Base-by-base conservation (phyloP, 2,329 filamentous ascomycete species). In the Aulographum hederae region DNA sequence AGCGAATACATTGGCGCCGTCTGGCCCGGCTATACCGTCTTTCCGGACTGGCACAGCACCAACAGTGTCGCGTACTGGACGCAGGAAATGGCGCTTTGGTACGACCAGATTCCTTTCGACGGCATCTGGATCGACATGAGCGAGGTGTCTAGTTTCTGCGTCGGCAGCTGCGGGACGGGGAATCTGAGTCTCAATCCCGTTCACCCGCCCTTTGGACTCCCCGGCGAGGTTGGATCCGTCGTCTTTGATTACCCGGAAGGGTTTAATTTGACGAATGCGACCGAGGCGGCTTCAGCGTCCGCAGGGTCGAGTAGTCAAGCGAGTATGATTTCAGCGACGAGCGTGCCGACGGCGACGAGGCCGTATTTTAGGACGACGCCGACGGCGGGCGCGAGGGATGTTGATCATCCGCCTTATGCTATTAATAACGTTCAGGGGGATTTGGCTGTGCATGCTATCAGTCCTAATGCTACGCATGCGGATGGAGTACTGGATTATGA, bases 401-500 rank as follows among this genome's bases (percentile, higher is more conserved):
- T 86, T 34, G 70, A 82, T 43, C 63, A 73, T 41, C 80, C 80
- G 15, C 76, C 79, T 2, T 89, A 86, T 43, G 67, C 71, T 4
- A 75, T 86, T 45, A 73, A 84, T 48, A 69, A 85, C 46, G 67
- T 72, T 26, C 65, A 78, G 27, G 78, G 76, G 12, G 77, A 80
- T 43, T 61, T 86, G 15, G 73, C 69, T 12, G 71, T 74, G 2
- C 71, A 80, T 42, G 78, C 79, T 1, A 63, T 85, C 17, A 73
- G 69, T 37, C 78, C 79, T 0, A 82, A 89, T 43, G 75, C 80
- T 0, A 82, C 76, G 2, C 78, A 89, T 44, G 59, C 67, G 28
- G 77, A 80, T 41, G 79, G 78, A 3, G 60, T 69, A 1, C 50
- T 69, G 26, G 77, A 91, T 46, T 92, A 92, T 46, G 80, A 91